Conservation (phyloP, 805 yeast genomes). For the Kodamaea laetipori region DNA sequence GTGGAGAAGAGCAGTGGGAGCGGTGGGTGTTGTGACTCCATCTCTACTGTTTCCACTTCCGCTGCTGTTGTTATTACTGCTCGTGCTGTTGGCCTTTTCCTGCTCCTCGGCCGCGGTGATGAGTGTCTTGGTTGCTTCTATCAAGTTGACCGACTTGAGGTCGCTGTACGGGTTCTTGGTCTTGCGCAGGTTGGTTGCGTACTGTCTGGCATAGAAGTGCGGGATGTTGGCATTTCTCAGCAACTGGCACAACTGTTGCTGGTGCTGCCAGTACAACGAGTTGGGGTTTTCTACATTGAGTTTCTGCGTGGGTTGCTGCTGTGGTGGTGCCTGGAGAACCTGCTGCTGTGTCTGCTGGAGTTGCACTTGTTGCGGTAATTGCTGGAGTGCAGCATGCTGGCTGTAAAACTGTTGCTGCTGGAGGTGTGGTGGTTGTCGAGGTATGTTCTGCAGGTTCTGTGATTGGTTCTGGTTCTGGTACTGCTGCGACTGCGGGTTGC, state of each 20-base stretch:
- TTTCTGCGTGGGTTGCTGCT: slow-evolving; percentile 33
- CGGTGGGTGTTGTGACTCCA: slow-evolving; percentile 23
- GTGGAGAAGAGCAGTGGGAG: slow-evolving; percentile 35
- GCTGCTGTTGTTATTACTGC: slow-evolving; percentile 19
- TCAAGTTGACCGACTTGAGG: slow-evolving; percentile 38
- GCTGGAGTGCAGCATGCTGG: slow-evolving; percentile 16
- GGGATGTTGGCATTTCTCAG: slow-evolving; percentile 67
- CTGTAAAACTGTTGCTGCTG: slow-evolving; percentile 19
- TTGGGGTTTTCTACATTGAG: slow-evolving; percentile 40
- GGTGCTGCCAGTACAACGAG: slow-evolving; percentile 75
- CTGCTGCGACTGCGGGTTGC: slow-evolving; percentile 17
- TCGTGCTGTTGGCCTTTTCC: slow-evolving; percentile 42
- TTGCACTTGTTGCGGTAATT: slow-evolving; percentile 13
- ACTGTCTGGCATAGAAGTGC: slow-evolving; percentile 82
- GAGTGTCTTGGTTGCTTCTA: slow-evolving; percentile 45
- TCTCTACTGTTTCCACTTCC: slow-evolving; percentile 13
- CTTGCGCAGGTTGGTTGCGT: slow-evolving; percentile 67
- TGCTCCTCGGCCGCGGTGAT: slow-evolving; percentile 44
- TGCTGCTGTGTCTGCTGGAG: slow-evolving; percentile 15
- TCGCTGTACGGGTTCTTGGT: slow-evolving; percentile 40
- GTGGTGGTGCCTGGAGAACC: slow-evolving; percentile 17
- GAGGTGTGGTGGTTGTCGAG: slow-evolving; percentile 25
- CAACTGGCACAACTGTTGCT: slow-evolving; percentile 67
- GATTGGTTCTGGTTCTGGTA: slow-evolving; percentile 21
- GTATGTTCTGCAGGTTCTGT: slow-evolving; percentile 20